A percentile compares a stretch with the other conserved stretches of the same genome.
Evolutionary conservation across 768 basidiomycete genomes (phyloP).

Genomic region (Termitomyces sp.): DNA sequence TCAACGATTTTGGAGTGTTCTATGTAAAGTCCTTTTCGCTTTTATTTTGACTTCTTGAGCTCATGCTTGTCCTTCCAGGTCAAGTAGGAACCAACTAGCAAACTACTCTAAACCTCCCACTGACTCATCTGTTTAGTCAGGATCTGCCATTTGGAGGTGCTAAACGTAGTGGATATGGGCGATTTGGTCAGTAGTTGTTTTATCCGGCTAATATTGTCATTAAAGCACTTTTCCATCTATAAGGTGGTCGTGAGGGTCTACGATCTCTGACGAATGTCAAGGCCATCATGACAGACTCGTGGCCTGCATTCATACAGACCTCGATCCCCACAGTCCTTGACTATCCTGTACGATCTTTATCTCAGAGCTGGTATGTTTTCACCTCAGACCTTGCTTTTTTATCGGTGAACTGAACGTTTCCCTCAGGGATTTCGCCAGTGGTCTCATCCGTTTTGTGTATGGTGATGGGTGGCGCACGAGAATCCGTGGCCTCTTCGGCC

Average conservation of each 20-base stretch:
- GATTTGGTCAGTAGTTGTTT: conserved; percentile 61
- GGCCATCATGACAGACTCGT: conserved; percentile 80
- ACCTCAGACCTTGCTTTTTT: background rate
- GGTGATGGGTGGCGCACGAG: conserved; percentile 47
- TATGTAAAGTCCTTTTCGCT: conserved; percentile 46
- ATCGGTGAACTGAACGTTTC: background rate
- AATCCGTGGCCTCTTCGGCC: conserved; percentile 35
- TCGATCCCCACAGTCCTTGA: conserved; percentile 81
- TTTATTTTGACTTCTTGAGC: background rate
- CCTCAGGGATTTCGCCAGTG: conserved; percentile 44
- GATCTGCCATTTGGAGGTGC: conserved; percentile 93
- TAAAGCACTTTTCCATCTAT: conserved; percentile 1
- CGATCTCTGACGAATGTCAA: conserved; percentile 86
- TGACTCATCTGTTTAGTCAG: conserved; percentile 41
- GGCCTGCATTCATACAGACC: conserved; percentile 81
- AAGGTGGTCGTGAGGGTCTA: conserved; percentile 92
- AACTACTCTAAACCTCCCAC: background rate
- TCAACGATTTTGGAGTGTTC: conserved; percentile 92
- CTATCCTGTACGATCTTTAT: conserved; percentile 75
- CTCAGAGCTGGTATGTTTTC: conserved; percentile 62
- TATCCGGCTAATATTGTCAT: conserved; percentile 3
- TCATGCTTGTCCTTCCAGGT: conserved; percentile 35
- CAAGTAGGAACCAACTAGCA: conserved; percentile 43
- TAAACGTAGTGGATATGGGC: conserved; percentile 88
- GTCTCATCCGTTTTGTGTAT: conserved; percentile 47